These are phyloP conservation scores for Microsporum ferrugineum DNA, from an alignment of 2,329 filamentous ascomycete genomes.

Conservation along the genomic window DNA sequence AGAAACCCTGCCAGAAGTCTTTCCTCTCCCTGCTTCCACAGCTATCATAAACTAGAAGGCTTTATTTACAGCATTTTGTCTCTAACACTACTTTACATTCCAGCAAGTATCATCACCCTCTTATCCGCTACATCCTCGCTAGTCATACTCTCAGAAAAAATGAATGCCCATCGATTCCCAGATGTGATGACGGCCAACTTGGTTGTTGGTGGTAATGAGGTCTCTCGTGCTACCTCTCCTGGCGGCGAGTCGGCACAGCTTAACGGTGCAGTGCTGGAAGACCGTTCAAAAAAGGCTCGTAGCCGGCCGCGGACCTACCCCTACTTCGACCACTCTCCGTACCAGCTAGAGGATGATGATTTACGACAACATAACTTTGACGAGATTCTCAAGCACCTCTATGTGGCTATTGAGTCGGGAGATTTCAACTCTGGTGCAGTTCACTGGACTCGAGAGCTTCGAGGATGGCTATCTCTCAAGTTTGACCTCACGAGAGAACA, in stretches of 20 bases:
- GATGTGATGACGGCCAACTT: constrained; percentile 8
- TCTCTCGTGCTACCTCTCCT: constrained; percentile 78
- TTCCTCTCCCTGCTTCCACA: background rate
- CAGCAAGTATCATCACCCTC: background rate
- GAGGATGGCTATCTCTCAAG: constrained; percentile 91
- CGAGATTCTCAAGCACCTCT: constrained; percentile 86
- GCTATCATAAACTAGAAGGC: background rate
- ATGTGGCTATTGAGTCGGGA: constrained; percentile 79
- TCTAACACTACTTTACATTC: background rate
- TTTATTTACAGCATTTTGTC: background rate
- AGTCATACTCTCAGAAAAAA: background rate
- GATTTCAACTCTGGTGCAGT: constrained; percentile 89
- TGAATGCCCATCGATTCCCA: constrained; percentile 9
- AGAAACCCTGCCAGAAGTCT: too few relatives aligned
- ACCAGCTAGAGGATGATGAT: constrained; percentile 67
- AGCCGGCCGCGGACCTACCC: constrained; percentile 74
- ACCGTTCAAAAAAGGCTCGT: constrained; percentile 53
- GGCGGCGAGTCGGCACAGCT: constrained; percentile 43
- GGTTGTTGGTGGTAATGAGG: constrained; percentile 34
- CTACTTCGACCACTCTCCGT: constrained; percentile 84
- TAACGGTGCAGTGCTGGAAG: constrained; percentile 39
- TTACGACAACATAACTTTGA: constrained; percentile 68
- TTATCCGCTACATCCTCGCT: background rate
- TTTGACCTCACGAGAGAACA: constrained; percentile 86
- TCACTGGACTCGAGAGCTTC: constrained; percentile 93